Evolutionary conservation across 768 basidiomycete genomes (phyloP), one percentile per base, ranked within the genome.

Genomic region (Gymnopilus dilepis): DNA sequence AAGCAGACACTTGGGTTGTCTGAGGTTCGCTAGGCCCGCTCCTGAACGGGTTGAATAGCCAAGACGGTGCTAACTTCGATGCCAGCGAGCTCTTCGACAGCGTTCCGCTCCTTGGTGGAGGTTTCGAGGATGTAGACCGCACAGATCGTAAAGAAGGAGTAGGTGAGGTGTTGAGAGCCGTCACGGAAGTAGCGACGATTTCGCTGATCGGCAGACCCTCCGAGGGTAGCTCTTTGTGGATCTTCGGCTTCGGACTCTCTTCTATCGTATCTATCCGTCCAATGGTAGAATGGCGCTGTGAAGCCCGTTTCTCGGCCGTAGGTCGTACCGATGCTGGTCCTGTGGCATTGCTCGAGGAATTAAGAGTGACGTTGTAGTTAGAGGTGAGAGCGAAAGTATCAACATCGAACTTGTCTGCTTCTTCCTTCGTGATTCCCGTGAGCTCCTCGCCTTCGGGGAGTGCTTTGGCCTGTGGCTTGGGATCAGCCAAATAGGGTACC

Each of bases 1-100:
- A 81, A 2, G 80, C 86, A 28, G 84, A 84, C 5, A 85, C 77
- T 13, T 83, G 74, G 2, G 82, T 82, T 1, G 86, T 86, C 64
- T 89, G 86, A 1, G 89, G 82, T 70, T 91, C 88, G 64, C 82
- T 85, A 6, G 82, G 79, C 0, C 79, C 83, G 60, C 83, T 86
- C 33, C 90, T 79, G 72, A 94, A 93, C 5, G 88, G 84, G 67
- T 87, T 90, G 73, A 92, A 89, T 11, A 93, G 73, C 92, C 92
- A 93, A n/a, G 88, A 81, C 1, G 91, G 84, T 0, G 90, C 78
- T 40, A 91, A 79, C 67, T 86, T 90, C 2, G 90, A 86, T 11
- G 81, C 76, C 0, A 85, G 58, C 1, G 80, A 76, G 3, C 75
- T 70, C 26, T 80, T 82, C 21, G 78, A 64, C 28, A 65, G 17